Base-by-base conservation (phyloP, 306 rosid species). In the Alnus glutinosa region DNA sequence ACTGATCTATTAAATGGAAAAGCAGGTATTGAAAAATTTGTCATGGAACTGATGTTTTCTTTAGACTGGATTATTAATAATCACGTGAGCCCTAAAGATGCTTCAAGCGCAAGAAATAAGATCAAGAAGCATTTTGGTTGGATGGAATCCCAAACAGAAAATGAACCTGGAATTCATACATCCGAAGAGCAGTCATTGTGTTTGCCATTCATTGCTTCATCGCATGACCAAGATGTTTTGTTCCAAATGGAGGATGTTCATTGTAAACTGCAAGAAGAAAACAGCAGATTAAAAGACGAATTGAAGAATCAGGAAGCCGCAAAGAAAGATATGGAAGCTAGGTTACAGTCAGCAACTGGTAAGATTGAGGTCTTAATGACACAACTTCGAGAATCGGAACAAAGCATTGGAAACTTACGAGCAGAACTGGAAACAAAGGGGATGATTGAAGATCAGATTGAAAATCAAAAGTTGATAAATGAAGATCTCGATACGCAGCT, bases 401-500 rank as follows among this genome's bases (percentile, higher is more conserved):
- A 86, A 54, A 85, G 78, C 77, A 81, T 89, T 46, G 81, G 71
- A 81, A 77, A 67, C 80, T 86, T 94, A 84, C 86, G 87, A 84
- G 79, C 83, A 16, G 90, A 90, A 79, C 64, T 92, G 50, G 81
- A 79, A 75, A 68, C 87, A 62, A 88, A 83, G 55, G 85, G 61
- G 61, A 52, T 77, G 69, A 57, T 80, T 70, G 91, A 90, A 83
- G 90, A 90, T 70, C 89, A 87, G 74, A 74, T 85, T 37, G 92
- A 87, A 71, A 85, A 82, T 71, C 92, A 91, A 48, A 84, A 85
- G 79, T 48, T 66, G 75, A 81, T 85, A 79, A 90, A 87, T 81
- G 92, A 92, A 85, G 97, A 92, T 77, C 93, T 92, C 36, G 91
- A 88, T 52, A 84, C 83, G 13, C 92, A 94, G 84, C 93, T 90